A percentile compares a stretch with the other conserved stretches of the same genome.
phyloP scores from a whole-genome alignment of 1,284 basidiomycete species.

The Irpex sp. region DNA sequence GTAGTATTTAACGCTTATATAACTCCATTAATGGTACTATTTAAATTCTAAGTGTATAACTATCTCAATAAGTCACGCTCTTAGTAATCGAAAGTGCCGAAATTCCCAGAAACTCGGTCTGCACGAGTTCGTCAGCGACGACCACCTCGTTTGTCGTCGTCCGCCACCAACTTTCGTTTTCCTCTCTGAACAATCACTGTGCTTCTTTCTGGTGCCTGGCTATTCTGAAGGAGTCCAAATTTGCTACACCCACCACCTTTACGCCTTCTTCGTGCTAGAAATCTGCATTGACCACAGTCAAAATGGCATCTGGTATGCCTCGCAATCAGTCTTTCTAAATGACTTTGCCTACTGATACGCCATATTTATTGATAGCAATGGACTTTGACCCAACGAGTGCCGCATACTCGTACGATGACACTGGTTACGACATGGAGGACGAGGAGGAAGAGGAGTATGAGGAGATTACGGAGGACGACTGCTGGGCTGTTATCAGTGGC shows the following conservation, averaged over 20 bases:
- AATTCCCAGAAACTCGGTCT: not conserved
- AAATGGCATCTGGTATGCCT: conserved; percentile 12
- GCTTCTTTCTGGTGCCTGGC: not conserved
- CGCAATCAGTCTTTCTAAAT: not conserved
- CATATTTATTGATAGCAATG: conserved; percentile 6
- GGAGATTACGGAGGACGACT: conserved; percentile 90
- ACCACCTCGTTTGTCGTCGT: conserved; percentile 8
- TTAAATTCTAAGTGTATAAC: not conserved
- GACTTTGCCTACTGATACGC: not conserved
- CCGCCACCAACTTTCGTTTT: conserved; percentile 1
- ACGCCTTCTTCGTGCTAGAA: not conserved
- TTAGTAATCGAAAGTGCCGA: not conserved
- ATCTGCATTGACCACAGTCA: not conserved
- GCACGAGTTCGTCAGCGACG: conserved; percentile 13
- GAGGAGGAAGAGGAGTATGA: conserved; percentile 64
- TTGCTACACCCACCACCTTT: not conserved
- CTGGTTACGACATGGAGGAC: conserved; percentile 46
- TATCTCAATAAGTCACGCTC: not conserved
- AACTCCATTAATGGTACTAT: not conserved
- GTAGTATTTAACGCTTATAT: not conserved
- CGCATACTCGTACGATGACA: conserved; percentile 54
- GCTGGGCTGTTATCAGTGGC: conserved; percentile 93
- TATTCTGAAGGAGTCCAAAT: too few relatives aligned
- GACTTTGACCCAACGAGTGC: conserved; percentile 40
- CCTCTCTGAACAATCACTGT: not conserved